Evolutionary conservation across 2,329 filamentous ascomycete genomes (phyloP).

Genomic region (Endoconidiophora laricicola): DNA sequence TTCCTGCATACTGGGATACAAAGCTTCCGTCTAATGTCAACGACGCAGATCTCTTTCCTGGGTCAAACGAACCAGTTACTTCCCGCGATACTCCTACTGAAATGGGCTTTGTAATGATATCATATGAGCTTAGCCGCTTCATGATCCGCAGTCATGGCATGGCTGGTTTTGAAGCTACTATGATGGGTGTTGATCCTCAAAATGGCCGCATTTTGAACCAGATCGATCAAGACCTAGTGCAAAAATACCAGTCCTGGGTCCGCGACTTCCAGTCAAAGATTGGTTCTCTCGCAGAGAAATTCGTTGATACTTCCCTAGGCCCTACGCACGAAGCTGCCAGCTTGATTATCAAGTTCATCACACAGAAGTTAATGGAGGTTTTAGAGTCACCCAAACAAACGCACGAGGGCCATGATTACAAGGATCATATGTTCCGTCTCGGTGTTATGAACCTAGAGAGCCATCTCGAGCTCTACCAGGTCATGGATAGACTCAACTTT

Average conservation of each 20-base stretch:
- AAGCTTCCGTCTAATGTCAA: conserved; percentile 40
- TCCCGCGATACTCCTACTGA: conserved; percentile 41
- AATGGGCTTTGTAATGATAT: conserved; percentile 39
- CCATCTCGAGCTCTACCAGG: conserved; percentile 27
- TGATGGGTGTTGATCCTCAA: conserved; percentile 28
- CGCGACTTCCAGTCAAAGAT: conserved; percentile 27
- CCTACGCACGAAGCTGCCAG: conserved; percentile 34
- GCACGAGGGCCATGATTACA: conserved; percentile 30
- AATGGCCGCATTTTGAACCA: conserved; percentile 15
- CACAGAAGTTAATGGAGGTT: conserved; percentile 32
- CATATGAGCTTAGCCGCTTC: conserved; percentile 33
- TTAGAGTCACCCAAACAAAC: conserved; percentile 31
- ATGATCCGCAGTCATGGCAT: conserved; percentile 27
- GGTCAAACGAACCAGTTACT: conserved; percentile 32
- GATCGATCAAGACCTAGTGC: conserved; percentile 20
- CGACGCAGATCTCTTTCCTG: conserved; percentile 39
- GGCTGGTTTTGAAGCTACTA: conserved; percentile 31
- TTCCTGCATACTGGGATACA: conserved; percentile 39
- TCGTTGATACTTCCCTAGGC: conserved; percentile 35
- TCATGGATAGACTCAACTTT: conserved; percentile 30
- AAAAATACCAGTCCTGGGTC: conserved; percentile 27
- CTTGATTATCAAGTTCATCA: conserved; percentile 30
- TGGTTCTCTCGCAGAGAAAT: conserved; percentile 29
- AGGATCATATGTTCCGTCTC: conserved; percentile 40
- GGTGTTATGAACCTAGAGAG: conserved; percentile 33